Conservation (phyloP, 495 filamentous ascomycete genomes). For the Hypoxylon intermedium region DNA sequence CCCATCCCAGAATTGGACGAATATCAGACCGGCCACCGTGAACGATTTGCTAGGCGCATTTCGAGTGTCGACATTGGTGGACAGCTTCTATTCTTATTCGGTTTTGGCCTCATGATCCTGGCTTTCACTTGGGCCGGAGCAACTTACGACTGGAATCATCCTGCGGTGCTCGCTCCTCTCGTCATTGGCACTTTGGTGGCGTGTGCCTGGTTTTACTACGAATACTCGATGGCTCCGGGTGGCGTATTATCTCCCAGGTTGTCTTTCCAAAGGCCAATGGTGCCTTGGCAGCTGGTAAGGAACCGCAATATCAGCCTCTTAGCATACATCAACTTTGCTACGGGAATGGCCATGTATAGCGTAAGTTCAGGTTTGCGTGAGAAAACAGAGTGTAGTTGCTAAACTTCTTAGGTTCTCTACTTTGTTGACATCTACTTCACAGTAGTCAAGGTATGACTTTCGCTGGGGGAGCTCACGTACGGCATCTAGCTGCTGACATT, state of each 20-base stretch:
- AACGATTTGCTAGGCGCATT: constrained; percentile 47
- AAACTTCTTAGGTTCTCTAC: constrained; percentile 58
- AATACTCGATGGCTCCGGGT: constrained; percentile 62
- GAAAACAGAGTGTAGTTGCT: constrained; percentile 38
- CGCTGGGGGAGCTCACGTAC: background rate
- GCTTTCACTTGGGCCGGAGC: constrained; percentile 66
- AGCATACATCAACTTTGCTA: constrained; percentile 60
- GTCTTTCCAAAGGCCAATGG: constrained; percentile 61
- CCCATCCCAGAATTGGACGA: constrained; percentile 42
- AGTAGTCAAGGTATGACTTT: constrained; percentile 48
- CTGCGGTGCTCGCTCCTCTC: constrained; percentile 60
- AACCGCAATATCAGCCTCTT: constrained; percentile 60
- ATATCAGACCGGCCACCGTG: constrained; percentile 10
- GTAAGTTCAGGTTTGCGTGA: too few relatives aligned
- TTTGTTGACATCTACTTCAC: constrained; percentile 67
- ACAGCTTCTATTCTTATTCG: constrained; percentile 64
- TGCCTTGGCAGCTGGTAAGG: constrained; percentile 60
- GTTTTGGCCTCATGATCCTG: constrained; percentile 63
- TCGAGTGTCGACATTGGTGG: constrained; percentile 62
- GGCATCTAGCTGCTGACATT: background rate
- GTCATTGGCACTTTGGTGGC: constrained; percentile 57
- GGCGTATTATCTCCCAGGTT: constrained; percentile 49
- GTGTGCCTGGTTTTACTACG: constrained; percentile 58
- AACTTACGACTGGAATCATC: constrained; percentile 59
- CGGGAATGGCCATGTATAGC: constrained; percentile 58